These are phyloP conservation scores for Kregervanrija delftensis DNA, from an alignment of 805 yeast species.

Conservation along the genomic window DNA sequence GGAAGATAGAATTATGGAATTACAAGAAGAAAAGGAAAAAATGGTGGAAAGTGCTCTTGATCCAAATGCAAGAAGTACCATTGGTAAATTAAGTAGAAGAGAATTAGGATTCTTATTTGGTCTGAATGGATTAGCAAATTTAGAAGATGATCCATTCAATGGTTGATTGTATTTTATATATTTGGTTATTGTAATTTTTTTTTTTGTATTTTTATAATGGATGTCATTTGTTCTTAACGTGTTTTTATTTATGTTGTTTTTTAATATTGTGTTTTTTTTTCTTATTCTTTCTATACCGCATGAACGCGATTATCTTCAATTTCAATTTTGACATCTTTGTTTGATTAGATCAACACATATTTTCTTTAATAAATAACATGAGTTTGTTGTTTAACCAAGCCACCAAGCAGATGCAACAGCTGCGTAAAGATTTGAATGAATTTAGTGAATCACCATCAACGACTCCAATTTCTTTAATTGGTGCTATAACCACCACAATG, in stretches of 20 bases:
- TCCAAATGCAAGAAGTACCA: constrained; percentile 60
- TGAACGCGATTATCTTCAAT: not conserved
- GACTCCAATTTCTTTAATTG: constrained; percentile 49
- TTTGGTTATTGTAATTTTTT: not conserved
- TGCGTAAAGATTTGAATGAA: constrained; percentile 59
- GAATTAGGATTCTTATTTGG: constrained; percentile 79
- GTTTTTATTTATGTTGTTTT: not conserved
- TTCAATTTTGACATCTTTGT: not conserved
- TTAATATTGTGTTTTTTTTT: no score
- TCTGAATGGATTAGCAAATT: constrained; percentile 20
- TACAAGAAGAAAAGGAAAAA: constrained; percentile 73
- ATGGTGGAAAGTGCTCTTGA: constrained; percentile 80
- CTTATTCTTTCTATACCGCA: no score
- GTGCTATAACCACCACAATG: constrained; percentile 72
- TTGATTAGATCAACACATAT: not conserved
- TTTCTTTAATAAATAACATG: constrained; percentile 28
- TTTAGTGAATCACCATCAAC: constrained; percentile 52
- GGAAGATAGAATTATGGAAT: constrained; percentile 79
- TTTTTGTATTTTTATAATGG: no score
- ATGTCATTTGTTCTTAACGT: no score
- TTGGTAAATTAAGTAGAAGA: constrained; percentile 53
- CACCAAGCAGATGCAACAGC: constrained; percentile 69
- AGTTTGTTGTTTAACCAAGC: constrained; percentile 89
- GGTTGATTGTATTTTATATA: not conserved
- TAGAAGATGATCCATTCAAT: constrained; percentile 13